Conservation (phyloP, 2,329 filamentous ascomycete genomes). For the Chaetothyriales sp. region DNA sequence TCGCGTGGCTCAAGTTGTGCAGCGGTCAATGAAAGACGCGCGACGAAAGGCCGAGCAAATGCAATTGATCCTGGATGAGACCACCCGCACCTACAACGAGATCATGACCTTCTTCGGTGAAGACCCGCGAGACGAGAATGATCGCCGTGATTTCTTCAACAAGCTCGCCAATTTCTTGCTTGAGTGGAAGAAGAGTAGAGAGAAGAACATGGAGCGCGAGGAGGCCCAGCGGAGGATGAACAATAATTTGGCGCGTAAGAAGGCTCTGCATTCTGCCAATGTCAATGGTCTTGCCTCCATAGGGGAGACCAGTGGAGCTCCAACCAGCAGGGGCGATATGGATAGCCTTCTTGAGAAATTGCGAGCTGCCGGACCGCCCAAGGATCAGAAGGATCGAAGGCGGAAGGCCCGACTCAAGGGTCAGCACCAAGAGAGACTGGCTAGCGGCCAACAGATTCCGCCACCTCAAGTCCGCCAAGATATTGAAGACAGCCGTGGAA, state of each 20-base stretch:
- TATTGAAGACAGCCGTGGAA: slow-evolving; percentile 35
- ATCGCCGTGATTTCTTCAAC: slow-evolving; percentile 86
- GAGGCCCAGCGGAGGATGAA: slow-evolving; percentile 76
- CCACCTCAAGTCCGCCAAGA: slow-evolving; percentile 47
- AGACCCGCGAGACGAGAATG: slow-evolving; percentile 79
- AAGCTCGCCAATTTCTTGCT: slow-evolving; percentile 81
- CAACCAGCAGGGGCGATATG: slow-evolving; percentile 77
- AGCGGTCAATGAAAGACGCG: slow-evolving; percentile 92
- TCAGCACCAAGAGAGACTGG: slow-evolving; percentile 74
- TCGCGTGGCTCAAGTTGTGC: slow-evolving; percentile 79
- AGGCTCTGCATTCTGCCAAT: slow-evolving; percentile 38
- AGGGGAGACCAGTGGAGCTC: slow-evolving; percentile 32
- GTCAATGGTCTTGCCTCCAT: slow-evolving; percentile 25
- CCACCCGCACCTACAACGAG: slow-evolving; percentile 79
- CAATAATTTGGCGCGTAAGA: slow-evolving; percentile 80
- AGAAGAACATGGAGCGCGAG: slow-evolving; percentile 79
- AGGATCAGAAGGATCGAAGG: slow-evolving; percentile 78
- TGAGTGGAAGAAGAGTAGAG: slow-evolving; percentile 91
- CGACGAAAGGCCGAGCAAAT: slow-evolving; percentile 91
- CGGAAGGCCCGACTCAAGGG: slow-evolving; percentile 81
- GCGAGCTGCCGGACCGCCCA: slow-evolving; percentile 74
- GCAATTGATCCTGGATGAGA: slow-evolving; percentile 84
- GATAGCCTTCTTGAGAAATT: slow-evolving; percentile 90
- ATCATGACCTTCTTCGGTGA: slow-evolving; percentile 96
- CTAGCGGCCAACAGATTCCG: slow-evolving; percentile 78